Percentiles rank a stretch among this genome's conserved stretches.
Conservation (phyloP, 2,329 filamentous ascomycete genomes). For the Alternaria brassicae region DNA sequence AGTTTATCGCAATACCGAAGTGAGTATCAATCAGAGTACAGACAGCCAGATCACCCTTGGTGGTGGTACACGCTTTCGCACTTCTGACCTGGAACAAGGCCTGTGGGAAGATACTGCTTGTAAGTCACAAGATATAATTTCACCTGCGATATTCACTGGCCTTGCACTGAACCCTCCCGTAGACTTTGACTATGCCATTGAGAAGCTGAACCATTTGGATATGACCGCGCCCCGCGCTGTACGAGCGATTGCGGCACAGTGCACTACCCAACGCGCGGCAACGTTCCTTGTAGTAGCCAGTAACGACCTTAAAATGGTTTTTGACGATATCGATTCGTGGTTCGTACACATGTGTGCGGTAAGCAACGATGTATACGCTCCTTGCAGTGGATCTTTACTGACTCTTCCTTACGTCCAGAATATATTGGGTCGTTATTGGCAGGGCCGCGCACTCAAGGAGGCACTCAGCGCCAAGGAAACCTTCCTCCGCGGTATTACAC, state of each 20-base stretch:
- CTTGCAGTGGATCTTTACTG: not conserved
- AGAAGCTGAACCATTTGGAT: conserved; percentile 44
- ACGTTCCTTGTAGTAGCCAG: conserved; percentile 52
- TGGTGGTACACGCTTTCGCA: conserved; percentile 34
- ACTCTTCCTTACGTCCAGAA: not conserved
- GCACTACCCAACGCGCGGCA: conserved; percentile 41
- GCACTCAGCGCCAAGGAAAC: conserved; percentile 55
- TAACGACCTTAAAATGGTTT: conserved; percentile 53
- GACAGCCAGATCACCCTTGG: conserved; percentile 35
- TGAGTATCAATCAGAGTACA: conserved; percentile 37
- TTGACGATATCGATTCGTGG: conserved; percentile 58
- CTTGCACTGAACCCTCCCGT: not conserved
- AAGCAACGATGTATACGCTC: not conserved
- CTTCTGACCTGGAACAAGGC: conserved; percentile 46
- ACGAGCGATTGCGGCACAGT: conserved; percentile 50
- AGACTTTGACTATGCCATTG: conserved; percentile 51
- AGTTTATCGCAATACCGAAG: conserved; percentile 46
- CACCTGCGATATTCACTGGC: not conserved
- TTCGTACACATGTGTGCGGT: conserved; percentile 54
- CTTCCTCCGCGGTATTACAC: conserved; percentile 57
- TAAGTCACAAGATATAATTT: not conserved
- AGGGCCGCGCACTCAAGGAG: conserved; percentile 51
- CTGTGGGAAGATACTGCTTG: conserved; percentile 55
- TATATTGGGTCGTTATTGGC: conserved; percentile 50
- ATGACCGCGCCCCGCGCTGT: conserved; percentile 42